phyloP scores from a whole-genome alignment of 495 filamentous ascomycete genomes.

The Corynascus novoguineensis region DNA sequence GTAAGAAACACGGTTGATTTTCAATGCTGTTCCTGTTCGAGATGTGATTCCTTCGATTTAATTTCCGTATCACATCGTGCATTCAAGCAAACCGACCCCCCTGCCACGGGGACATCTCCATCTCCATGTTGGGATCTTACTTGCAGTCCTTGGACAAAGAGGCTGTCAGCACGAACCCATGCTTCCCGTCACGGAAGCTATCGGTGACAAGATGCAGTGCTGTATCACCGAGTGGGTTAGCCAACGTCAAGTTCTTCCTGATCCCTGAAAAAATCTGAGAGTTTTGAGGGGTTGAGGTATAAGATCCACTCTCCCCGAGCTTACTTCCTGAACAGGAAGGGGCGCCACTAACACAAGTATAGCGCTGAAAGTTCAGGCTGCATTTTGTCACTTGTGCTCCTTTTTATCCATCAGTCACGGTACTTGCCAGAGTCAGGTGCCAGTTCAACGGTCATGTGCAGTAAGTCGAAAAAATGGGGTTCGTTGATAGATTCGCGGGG shows the following conservation, averaged over 20 bases:
- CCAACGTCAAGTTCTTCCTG: neutral
- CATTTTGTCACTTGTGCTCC: no score
- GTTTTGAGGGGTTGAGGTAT: neutral
- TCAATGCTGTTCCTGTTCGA: neutral
- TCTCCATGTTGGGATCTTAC: constrained; percentile 7
- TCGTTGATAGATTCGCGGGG: no score
- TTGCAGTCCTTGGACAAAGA: no score
- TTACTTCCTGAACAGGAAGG: constrained; percentile 5
- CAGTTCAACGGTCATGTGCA: constrained; percentile 3
- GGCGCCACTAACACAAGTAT: neutral
- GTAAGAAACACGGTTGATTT: neutral
- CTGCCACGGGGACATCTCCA: constrained; percentile 7
- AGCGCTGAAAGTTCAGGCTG: neutral
- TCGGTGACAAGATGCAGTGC: constrained; percentile 19
- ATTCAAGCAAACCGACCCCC: neutral
- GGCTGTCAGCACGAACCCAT: constrained; percentile 11
- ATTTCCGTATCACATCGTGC: constrained; percentile 13
- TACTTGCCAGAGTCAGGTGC: neutral
- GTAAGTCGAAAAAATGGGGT: neutral
- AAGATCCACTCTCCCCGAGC: neutral
- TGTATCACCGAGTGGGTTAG: constrained; percentile 5
- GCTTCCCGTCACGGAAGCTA: constrained; percentile 21
- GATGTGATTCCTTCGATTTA: neutral
- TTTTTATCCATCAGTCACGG: neutral
- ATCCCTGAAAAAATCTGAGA: constrained; percentile 4